Conservation (phyloP, 1,284 basidiomycete species). For the Sporisorium reilianum region DNA sequence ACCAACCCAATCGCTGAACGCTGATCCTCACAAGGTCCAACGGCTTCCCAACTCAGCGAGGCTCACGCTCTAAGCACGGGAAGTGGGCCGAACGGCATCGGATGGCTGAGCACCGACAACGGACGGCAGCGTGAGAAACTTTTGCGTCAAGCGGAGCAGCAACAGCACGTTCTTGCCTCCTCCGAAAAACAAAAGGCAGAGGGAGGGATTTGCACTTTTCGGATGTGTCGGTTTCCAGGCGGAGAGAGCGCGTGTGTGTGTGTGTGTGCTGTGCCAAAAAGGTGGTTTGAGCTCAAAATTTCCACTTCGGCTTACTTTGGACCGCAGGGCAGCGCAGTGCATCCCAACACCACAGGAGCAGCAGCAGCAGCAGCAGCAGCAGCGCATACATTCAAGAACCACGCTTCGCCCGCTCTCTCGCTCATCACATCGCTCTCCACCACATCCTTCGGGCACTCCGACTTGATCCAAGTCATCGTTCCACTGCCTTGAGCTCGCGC, state of each 20-base stretch:
- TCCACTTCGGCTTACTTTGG: not conserved
- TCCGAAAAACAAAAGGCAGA: no score
- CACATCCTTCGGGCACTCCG: not conserved
- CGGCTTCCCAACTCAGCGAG: no score
- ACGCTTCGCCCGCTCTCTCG: not conserved
- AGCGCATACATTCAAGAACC: not conserved
- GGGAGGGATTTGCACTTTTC: no score
- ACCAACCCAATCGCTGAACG: not conserved
- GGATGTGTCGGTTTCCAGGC: conserved; percentile 25
- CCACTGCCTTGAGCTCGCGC: conserved; percentile 2
- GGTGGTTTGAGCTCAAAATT: conserved; percentile 6
- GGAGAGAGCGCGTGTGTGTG: not conserved
- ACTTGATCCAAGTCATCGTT: not conserved
- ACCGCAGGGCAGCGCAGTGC: not conserved
- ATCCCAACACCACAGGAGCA: not conserved
- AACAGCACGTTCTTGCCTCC: conserved; percentile 1
- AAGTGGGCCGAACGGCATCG: not conserved
- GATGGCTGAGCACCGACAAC: not conserved
- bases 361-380: not conserved
- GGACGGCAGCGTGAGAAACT: not conserved
- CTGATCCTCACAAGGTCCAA: not conserved
- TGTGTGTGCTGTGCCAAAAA: not conserved
- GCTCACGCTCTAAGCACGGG: not conserved
- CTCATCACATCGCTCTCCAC: not conserved
- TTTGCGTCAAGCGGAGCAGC: not conserved